Evolutionary conservation across 208 protist genomes (phyloP), one percentile per base, ranked within the genome.

Genomic region (Crithidia acanthocephali): DNA sequence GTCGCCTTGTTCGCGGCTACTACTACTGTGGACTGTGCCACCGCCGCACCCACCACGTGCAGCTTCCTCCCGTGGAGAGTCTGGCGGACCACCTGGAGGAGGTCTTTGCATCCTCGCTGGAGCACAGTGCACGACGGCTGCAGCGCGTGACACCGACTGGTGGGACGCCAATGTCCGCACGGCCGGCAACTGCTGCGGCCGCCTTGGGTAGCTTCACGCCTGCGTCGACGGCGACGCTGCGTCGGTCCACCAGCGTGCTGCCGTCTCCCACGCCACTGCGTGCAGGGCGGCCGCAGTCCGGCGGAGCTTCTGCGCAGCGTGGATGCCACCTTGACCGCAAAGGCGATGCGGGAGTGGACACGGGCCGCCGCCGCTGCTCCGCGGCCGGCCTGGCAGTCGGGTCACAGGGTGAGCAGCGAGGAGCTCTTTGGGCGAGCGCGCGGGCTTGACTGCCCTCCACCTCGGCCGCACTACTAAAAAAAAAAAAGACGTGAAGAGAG

Each of bases 11-110:
- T 1, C 62, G 69, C 3, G 77, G 68, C 16, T 25, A 45, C 25
- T 74, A 79, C 47, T 72, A 66, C 44, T 87, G 83, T 62, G 71
- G 52, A 22, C 27, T 87, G 25, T 87, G 83, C 52, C 62, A 64
- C 3, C 55, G 57, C n/a, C 60, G 64, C 30, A 85, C 70, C 10
- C 59, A 28, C 10, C 79, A 84, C 37, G 57, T 83, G 3, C 56
- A 37, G 1, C 58, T 76, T 1, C 67, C 76, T 2, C 65, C 80
- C 5, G 33, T 48, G 51, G 63, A 57, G 9, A 44, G 22, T 5
- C 50, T 56, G 30, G 16, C 22, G 10, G 62, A 52, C 18, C 50
- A 47, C 33, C 2, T 58, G 3, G 62, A 33, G 48, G 62, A 68
- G 35, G 33, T 55, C 11, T 28, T 65, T n/a, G 23, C 33, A 10